Base-by-base conservation (phyloP, 441 rosid genomes). In the Erodium texanum region DNA sequence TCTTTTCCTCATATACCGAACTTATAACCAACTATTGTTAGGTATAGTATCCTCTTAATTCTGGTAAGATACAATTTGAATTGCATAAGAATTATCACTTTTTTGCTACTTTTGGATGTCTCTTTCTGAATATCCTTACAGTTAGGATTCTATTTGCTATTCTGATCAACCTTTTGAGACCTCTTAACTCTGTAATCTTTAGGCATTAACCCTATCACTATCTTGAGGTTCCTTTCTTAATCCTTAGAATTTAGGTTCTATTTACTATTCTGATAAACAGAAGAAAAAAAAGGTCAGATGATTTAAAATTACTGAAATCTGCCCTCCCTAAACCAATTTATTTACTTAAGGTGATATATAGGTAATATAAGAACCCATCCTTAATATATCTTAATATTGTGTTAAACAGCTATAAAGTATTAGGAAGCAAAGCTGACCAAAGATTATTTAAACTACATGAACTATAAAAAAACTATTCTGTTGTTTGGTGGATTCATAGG, bases 61-160 rank as follows among this genome's bases (percentile, higher is more conserved):
- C n/a, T 58, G 63, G 63, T 58, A 58, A 58, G 63, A 58, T 58
- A 20, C 27, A 16, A 58, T 58, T 23, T 58, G 63, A 58, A 58
- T 23, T 58, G 14, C 27, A 20, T 23, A 58, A 16, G 22, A 23
- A 23, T 23, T 3, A 8, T 58, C 63, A 58, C 63, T 58, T 58
- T 58, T 58, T 56, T 58, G 29, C 63, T 58, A 58, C 63, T 58
- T 58, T 22, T 58, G 24, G 63, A 58, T 24, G 62, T 58, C 19
- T 58, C 62, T 58, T 19, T 20, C 15, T 58, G 62, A 22, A 58
- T 58, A 52, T 52, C 18, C 29, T 9, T 20, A 22, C 27, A 22
- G 29, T 22, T 23, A 20, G 29, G 63, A 58, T 58, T 58, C 63
- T 58, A 16, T 22, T 58, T 58, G 27, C 27, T 58, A 58, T 20